Base-by-base conservation (phyloP, 2,329 filamentous ascomycete genomes). In the Fusarium paranaense region DNA sequence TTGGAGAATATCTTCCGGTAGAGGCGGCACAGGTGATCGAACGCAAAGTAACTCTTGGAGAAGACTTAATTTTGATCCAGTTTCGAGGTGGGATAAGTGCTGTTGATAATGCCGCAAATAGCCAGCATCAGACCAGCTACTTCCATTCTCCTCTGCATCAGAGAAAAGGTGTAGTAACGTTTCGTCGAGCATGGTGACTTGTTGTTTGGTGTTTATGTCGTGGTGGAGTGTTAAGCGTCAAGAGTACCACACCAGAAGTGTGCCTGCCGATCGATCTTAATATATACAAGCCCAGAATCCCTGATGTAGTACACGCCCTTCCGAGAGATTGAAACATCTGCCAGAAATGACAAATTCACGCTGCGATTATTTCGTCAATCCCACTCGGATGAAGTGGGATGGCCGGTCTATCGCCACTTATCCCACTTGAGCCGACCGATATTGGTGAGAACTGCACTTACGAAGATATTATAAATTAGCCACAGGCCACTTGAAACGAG, bases 1-100 rank as follows among this genome's bases (percentile, higher is more conserved):
- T 1, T 66, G 37, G 0, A 73, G 25, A 6, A 74, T 62, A 1
- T 58, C 56, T 0, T 71, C 66, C 1, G 72, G 66, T 0, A 78
- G 32, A 0, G 59, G 52, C 2, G 76, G 72, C 10, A 59, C n/a
- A 2, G 76, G 72, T 2, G 54, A 22, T 2, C 74, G 76, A 2
- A 76, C 57, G 3, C 76, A 78, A 1, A 78, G 38, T 0, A 60
- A 40, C 40, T 77, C 71, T 5, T 68, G 62, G 2, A 77, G 54
- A 6, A 76, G 65, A 0, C 60, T 37, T 0, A 77, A 1, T 14
- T 75, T 77, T 0, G 71, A 64, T 0, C 75, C 64, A 4, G 73
- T 62, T 8, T 76, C 75, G 0, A 77, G 60, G 20, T 77, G 73
- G 1, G 50, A n/a, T 0, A 76, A 4, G 18, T 77, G 75, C 0